Conservation (phyloP, 139 green algal genomes). For the Deuterostichococcus epilithicus region DNA sequence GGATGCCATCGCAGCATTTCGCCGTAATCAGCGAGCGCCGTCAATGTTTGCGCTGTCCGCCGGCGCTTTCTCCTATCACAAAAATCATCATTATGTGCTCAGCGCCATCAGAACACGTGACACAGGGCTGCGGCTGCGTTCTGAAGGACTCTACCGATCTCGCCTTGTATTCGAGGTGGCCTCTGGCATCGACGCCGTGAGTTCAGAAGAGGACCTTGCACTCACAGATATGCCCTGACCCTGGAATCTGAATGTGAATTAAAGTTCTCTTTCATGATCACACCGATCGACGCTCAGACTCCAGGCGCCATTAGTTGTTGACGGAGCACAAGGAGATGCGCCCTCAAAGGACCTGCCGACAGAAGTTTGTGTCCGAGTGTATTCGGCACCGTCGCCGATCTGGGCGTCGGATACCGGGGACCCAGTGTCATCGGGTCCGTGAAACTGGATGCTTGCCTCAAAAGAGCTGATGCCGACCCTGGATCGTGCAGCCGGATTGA, state of each 20-base stretch:
- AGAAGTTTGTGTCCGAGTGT: slow-evolving; percentile 47
- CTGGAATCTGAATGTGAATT: no score
- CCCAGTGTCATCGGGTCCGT: neutral
- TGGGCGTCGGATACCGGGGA: neutral
- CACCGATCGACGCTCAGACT: no score
- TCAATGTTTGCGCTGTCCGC: neutral
- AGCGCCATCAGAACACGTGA: neutral
- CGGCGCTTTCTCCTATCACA: neutral
- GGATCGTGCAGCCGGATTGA: neutral
- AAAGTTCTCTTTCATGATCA: no score
- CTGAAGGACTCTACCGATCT: no score
- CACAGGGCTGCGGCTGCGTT: no score
- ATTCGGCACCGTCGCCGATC: neutral
- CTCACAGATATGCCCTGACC: no score
- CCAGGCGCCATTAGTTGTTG: no score
- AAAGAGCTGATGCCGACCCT: neutral
- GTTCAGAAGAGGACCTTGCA: no score
- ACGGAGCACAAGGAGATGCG: no score
- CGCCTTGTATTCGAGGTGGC: no score
- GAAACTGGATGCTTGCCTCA: slow-evolving; percentile 1
- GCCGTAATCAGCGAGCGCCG: neutral
- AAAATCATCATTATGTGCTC: neutral
- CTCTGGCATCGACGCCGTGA: no score
- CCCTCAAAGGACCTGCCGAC: slow-evolving; percentile 24
- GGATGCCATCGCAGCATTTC: neutral